A percentile compares a stretch with the other conserved stretches of the same genome.
These are phyloP conservation scores for Aphanomyces astaci DNA, from an alignment of 352 stramenopile species.

Conservation along the genomic window DNA sequence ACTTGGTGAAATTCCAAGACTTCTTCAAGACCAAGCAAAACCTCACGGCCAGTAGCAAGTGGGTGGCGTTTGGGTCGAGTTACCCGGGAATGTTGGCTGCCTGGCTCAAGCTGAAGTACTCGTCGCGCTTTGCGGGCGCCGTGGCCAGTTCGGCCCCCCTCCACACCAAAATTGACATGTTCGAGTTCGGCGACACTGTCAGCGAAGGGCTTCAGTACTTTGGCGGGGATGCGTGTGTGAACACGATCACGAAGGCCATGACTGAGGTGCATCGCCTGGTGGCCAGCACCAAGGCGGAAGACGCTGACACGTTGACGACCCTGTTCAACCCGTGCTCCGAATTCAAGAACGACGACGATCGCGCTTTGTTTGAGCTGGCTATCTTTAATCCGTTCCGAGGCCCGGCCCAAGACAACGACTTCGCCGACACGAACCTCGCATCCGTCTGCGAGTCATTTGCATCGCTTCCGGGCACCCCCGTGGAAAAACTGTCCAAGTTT, in stretches of 20 bases:
- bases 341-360: background rate
- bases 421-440: background rate
- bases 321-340: constrained; percentile 13
- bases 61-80: constrained; percentile 92
- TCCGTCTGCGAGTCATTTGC: background rate
- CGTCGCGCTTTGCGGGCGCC: constrained; percentile 27
- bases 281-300: constrained; percentile 3
- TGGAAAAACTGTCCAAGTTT: constrained; percentile 5
- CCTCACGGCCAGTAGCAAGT: constrained; percentile 20
- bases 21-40: constrained; percentile 26
- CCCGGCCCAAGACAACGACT: background rate
- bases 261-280: background rate
- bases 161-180: constrained; percentile 55
- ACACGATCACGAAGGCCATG: constrained; percentile 55
- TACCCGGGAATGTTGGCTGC: constrained; percentile 94
- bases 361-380: background rate
- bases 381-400: constrained; percentile 4
- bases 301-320: constrained; percentile 2
- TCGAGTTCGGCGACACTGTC: constrained; percentile 73
- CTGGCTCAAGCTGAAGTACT: constrained; percentile 96
- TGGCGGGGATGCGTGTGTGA: constrained; percentile 44
- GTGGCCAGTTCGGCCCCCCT: constrained; percentile 53
- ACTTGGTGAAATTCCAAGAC: constrained; percentile 56
- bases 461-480: background rate
- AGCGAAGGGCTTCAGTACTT: constrained; percentile 64